These are phyloP conservation scores for Lavandula angustifolia DNA, from an alignment of 257 asterid species.

Conservation along the genomic window DNA sequence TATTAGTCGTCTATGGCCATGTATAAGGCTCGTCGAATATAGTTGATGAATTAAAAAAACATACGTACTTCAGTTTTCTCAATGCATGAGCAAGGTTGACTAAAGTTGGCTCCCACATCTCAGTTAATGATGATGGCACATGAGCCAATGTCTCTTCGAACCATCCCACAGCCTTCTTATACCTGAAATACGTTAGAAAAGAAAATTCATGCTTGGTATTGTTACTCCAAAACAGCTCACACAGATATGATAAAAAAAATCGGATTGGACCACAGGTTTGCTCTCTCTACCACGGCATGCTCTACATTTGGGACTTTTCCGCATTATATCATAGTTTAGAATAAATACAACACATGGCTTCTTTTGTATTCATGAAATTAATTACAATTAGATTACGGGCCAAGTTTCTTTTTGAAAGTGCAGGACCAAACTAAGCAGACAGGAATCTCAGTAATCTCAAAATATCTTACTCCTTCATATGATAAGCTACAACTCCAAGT, in stretches of 20 bases:
- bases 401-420: neutral
- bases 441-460: slow-evolving; percentile 23
- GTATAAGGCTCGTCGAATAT: neutral
- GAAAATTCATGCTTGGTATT: neutral
- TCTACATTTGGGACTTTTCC: neutral
- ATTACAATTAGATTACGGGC: neutral
- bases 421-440: slow-evolving; percentile 4
- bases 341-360: neutral
- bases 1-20: neutral
- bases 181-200: slow-evolving; percentile 51
- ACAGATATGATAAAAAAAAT: no score
- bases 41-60: neutral
- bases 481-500: slow-evolving; percentile 97
- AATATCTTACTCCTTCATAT: slow-evolving; percentile 91
- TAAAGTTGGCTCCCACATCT: slow-evolving; percentile 98
- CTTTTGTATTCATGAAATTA: neutral
- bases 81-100: slow-evolving; percentile 95
- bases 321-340: slow-evolving; percentile 18
- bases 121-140: slow-evolving; percentile 81
- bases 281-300: neutral
- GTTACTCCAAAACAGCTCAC: no score
- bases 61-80: slow-evolving; percentile 75
- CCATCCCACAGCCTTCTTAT: slow-evolving; percentile 85
- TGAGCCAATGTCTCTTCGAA: slow-evolving; percentile 83
- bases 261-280: neutral